Evolutionary conservation across 805 yeast species (phyloP).

Genomic region (Ogataea sp.): DNA sequence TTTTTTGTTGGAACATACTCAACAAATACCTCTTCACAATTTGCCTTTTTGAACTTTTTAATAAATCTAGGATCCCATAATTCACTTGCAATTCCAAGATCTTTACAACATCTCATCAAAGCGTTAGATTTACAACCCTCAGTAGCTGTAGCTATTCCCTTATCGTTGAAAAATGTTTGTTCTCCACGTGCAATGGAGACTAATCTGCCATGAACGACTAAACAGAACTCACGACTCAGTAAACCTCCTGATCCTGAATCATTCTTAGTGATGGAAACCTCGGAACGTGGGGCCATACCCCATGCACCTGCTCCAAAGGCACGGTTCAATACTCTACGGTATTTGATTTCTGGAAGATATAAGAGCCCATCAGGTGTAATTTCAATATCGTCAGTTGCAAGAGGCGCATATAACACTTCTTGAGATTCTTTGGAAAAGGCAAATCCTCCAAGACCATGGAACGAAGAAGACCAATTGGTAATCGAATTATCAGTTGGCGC

Average conservation of each 20-base stretch:
- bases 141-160: conserved; percentile 87
- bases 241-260: conserved; percentile 29
- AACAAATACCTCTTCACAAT: conserved; percentile 78
- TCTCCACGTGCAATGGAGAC: conserved; percentile 94
- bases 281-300: conserved; percentile 94
- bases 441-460: conserved; percentile 75
- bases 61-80: conserved; percentile 96
- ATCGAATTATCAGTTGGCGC: conserved; percentile 1
- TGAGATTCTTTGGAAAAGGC: conserved; percentile 61
- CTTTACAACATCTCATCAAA: conserved; percentile 96
- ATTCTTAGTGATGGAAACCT: conserved; percentile 65
- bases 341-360: conserved; percentile 91
- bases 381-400: conserved; percentile 74
- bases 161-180: conserved; percentile 82
- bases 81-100: conserved; percentile 92
- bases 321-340: conserved; percentile 76
- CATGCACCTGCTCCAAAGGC: conserved; percentile 99
- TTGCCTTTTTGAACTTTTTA: conserved; percentile 48
- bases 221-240: conserved; percentile 84
- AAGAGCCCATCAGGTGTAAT: conserved; percentile 92
- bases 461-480: conserved; percentile 77
- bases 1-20: conserved; percentile 76
- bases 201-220: conserved; percentile 79
- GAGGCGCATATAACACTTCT: conserved; percentile 49
- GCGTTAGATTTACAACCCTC: conserved; percentile 98